Conservation (phyloP, 495 filamentous ascomycete species). For the Clavariopsis aquatica region DNA sequence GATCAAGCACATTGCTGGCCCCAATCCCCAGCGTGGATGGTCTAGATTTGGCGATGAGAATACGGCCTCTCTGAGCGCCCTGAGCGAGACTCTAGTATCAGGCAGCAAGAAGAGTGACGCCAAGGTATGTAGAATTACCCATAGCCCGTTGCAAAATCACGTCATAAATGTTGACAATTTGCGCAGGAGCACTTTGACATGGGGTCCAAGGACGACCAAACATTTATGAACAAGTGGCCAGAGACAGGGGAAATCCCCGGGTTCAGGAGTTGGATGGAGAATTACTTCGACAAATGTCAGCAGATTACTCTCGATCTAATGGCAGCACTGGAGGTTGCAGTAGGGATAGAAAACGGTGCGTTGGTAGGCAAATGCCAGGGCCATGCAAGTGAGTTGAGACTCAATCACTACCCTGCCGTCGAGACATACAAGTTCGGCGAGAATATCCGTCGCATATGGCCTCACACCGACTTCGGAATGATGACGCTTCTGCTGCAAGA, state of each 20-base stretch:
- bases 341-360: background rate
- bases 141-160: no score
- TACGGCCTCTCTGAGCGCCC: no score
- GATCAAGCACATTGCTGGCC: background rate
- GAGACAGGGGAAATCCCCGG: background rate
- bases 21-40: background rate
- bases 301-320: background rate
- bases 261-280: background rate
- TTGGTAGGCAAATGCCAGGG: background rate
- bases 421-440: no score
- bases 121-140: background rate
- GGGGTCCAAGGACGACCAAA: background rate
- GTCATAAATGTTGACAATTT: background rate
- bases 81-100: background rate
- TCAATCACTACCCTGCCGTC: constrained; percentile 5
- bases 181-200: background rate
- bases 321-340: background rate
- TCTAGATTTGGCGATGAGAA: background rate
- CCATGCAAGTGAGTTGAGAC: background rate
- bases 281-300: background rate
- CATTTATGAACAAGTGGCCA: background rate
- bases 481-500: constrained; percentile 57
- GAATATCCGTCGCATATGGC: constrained; percentile 12
- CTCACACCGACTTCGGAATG: constrained; percentile 53
- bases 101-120: background rate